Evolutionary conservation across 495 filamentous ascomycete species (phyloP), one percentile per base, ranked within the genome.

Genomic region (Aspergillus baeticus): DNA sequence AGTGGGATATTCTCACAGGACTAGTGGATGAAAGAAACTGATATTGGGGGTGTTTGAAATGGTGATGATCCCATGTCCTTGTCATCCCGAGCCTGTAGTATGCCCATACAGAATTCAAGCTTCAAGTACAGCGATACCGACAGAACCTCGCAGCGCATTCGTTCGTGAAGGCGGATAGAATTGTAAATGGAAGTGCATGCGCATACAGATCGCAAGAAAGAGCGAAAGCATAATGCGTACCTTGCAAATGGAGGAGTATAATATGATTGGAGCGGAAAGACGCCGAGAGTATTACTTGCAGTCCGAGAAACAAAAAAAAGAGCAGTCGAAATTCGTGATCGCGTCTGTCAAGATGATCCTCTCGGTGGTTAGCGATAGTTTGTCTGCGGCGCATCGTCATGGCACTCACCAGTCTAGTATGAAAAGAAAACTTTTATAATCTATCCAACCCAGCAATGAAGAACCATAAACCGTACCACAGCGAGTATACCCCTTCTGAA

Each of bases 371-470:
- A 61, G 54, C 43, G 31, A 51, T 14, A 29, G 31, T 34, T 17
- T 15, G 18, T 23, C 36, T 13, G 20, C 42, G 54, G 34, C 51
- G 44, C 38, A 57, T 41, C 20, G 54, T 37, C 37, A 45, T 6
- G 6, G 15, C 21, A 65, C 65, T 65, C 48, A 68, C 65, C 65
- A 65, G 51, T 68, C 65, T 68, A 68, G 38, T 29, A 57, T 59
- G 38, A 41, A 57, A 66, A 61, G 33, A 44, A 58, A 62, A 62
- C 55, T 58, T 65, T 68, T 63, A 58, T 49, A 45, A 14, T 66
- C 60, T 66, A 66, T 63, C 58, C 64, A 61, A 63, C 49, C 35
- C 55, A 46, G 34, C 34, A 50, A 50, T 20, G 31, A 43, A 43
- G 54, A 53, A 36, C 22, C 42, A 47, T 39, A 57, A 62, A 50